Conservation (phyloP, 1,139 yeast species). For the Pneumocystis oryctolagi region DNA sequence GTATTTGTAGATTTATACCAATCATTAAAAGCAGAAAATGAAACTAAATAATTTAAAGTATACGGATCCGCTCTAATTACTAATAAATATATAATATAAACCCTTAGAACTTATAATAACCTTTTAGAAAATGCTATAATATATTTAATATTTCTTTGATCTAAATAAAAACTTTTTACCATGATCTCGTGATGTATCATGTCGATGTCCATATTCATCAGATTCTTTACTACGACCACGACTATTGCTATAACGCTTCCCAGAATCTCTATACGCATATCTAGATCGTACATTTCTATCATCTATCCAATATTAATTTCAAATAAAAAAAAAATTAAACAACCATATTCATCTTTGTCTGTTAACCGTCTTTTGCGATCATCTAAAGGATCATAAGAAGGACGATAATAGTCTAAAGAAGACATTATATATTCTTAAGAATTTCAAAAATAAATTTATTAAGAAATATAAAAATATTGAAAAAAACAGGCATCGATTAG, state of each 20-base stretch:
- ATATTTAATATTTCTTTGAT: not conserved
- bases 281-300: not conserved
- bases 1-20: slow-evolving; percentile 11
- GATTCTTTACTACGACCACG: not conserved
- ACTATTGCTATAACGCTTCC: not conserved
- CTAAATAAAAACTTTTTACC: not conserved
- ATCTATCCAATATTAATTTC: not conserved
- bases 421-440: not conserved
- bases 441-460: not conserved
- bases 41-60: slow-evolving; percentile 5
- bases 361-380: not conserved
- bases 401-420: not conserved
- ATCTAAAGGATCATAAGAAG: not conserved
- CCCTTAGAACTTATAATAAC: not conserved
- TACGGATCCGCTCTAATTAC: slow-evolving; percentile 7
- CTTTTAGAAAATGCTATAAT: not conserved
- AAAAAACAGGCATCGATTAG: not conserved
- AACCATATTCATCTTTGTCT: not conserved
- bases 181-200: not conserved
- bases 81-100: not conserved
- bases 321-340: not conserved
- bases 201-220: not conserved
- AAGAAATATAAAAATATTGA: not conserved
- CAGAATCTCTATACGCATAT: not conserved
- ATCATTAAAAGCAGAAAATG: slow-evolving; percentile 9